Conservation (phyloP, 1,284 basidiomycete genomes). For the Neonothopanus nambi region DNA sequence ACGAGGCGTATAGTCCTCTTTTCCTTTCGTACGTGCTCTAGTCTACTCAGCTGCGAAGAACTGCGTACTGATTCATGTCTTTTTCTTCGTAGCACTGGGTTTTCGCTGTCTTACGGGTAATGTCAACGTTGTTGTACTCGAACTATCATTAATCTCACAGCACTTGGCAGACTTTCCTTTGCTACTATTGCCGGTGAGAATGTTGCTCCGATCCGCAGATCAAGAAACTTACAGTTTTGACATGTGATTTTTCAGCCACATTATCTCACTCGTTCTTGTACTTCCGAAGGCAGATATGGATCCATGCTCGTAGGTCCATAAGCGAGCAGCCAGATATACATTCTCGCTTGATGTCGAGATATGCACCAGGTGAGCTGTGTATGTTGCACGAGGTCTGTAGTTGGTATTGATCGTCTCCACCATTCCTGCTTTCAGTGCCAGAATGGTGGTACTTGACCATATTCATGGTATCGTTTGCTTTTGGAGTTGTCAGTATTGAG, state of each 20-base stretch:
- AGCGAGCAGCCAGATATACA: conserved; percentile 84
- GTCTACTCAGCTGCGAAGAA: not conserved
- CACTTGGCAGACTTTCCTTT: conserved; percentile 44
- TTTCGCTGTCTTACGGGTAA: conserved; percentile 65
- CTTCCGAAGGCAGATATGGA: conserved; percentile 73
- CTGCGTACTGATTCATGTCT: not conserved
- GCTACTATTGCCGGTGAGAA: conserved; percentile 51
- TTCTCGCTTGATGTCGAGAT: conserved; percentile 75
- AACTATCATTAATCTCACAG: conserved; percentile 13
- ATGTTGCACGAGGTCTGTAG: not conserved
- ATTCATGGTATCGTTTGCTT: conserved; percentile 43
- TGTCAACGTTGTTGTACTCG: conserved; percentile 20
- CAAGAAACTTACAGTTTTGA: not conserved
- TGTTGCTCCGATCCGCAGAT: not conserved
- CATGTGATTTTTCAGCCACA: conserved; percentile 4
- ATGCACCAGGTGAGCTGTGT: conserved; percentile 50
- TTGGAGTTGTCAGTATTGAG: conserved; percentile 70
- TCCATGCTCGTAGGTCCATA: conserved; percentile 56
- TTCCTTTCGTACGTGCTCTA: conserved; percentile 63
- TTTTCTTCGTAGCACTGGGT: conserved; percentile 44
- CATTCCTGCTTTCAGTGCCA: conserved; percentile 9
- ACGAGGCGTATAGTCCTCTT: conserved; percentile 80
- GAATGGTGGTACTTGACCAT: conserved; percentile 32
- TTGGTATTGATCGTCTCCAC: not conserved
- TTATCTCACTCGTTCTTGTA: conserved; percentile 71